Evolutionary conservation across 306 rosid genomes (phyloP).

Genomic region (Senna siamea): DNA sequence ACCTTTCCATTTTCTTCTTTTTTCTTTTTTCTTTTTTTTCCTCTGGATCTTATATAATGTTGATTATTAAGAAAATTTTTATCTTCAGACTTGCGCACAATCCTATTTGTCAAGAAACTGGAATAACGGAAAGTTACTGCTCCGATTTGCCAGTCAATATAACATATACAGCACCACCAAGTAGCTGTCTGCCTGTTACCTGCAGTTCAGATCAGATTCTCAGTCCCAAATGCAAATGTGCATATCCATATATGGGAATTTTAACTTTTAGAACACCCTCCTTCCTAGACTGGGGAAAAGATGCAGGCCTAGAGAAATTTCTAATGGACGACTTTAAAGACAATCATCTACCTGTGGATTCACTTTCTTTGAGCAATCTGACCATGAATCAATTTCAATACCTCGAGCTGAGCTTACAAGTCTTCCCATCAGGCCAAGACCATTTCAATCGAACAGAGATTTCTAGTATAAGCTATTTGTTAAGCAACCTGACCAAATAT

Average conservation of each 20-base stretch:
- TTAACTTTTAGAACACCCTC: slow-evolving; percentile 53
- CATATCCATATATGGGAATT: slow-evolving; percentile 54
- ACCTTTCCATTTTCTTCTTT: not conserved
- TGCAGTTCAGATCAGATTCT: slow-evolving; percentile 41
- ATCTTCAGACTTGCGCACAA: slow-evolving; percentile 50
- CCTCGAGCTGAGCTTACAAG: slow-evolving; percentile 29
- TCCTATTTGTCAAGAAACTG: slow-evolving; percentile 45
- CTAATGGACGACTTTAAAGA: not conserved
- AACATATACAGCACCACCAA: slow-evolving; percentile 5
- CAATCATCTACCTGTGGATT: slow-evolving; percentile 41
- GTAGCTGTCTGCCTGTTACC: slow-evolving; percentile 23
- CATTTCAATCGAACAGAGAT: slow-evolving; percentile 42
- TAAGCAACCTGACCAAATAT: slow-evolving; percentile 45
- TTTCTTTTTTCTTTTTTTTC: not conserved
- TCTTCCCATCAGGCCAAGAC: slow-evolving; percentile 51
- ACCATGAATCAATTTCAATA: not conserved
- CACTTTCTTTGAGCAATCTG: slow-evolving; percentile 36
- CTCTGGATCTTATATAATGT: not conserved
- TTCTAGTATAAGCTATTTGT: slow-evolving; percentile 35
- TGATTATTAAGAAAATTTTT: not conserved
- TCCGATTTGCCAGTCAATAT: not conserved
- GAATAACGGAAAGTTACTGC: slow-evolving; percentile 40
- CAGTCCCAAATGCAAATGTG: slow-evolving; percentile 65
- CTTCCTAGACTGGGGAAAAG: slow-evolving; percentile 37
- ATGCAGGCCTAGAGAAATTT: not conserved